A percentile compares a stretch with the other conserved stretches of the same genome.
Evolutionary conservation across 2,329 filamentous ascomycete species (phyloP).

Genomic region (Ophiostoma ulmi): DNA sequence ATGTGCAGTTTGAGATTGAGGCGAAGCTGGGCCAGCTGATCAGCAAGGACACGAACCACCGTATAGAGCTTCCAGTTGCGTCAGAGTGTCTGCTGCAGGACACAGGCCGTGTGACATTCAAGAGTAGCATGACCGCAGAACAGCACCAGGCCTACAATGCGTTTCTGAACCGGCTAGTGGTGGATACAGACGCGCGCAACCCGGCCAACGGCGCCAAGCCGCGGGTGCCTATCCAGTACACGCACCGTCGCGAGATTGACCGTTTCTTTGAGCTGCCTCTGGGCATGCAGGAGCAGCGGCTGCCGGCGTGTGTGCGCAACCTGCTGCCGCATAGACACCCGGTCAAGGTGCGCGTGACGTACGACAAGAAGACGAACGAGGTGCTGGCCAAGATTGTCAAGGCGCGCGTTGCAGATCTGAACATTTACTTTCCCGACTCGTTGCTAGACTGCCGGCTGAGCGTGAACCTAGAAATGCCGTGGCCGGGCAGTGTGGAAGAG

Average conservation of each 20-base stretch:
- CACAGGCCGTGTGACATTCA: conserved; percentile 57
- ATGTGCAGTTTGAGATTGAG: conserved; percentile 83
- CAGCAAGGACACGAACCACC: conserved; percentile 63
- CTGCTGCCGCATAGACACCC: conserved; percentile 54
- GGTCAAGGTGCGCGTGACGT: conserved; percentile 67
- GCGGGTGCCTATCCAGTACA: conserved; percentile 68
- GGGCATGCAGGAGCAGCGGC: conserved; percentile 50
- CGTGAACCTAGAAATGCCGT: conserved; percentile 90
- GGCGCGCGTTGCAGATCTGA: conserved; percentile 78
- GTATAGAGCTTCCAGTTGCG: conserved; percentile 61
- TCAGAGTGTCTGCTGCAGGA: conserved; percentile 67
- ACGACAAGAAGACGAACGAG: conserved; percentile 62
- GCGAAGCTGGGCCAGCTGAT: conserved; percentile 84
- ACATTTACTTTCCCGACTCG: conserved; percentile 71
- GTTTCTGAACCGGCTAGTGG: conserved; percentile 69
- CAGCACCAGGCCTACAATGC: conserved; percentile 82
- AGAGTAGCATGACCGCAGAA: conserved; percentile 82
- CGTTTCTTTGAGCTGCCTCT: conserved; percentile 72
- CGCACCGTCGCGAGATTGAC: conserved; percentile 81
- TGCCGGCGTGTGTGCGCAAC: conserved; percentile 60
- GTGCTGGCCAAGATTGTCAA: conserved; percentile 85
- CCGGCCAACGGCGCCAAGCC: conserved; percentile 39
- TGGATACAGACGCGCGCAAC: conserved; percentile 52
- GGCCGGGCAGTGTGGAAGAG: conserved; percentile 61
- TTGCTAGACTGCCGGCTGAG: conserved; percentile 89